Percentiles rank a stretch among this genome's conserved stretches.
These are phyloP conservation scores for Salvia sclarea DNA, from an alignment of 305 asterid species.

Conservation along the genomic window DNA sequence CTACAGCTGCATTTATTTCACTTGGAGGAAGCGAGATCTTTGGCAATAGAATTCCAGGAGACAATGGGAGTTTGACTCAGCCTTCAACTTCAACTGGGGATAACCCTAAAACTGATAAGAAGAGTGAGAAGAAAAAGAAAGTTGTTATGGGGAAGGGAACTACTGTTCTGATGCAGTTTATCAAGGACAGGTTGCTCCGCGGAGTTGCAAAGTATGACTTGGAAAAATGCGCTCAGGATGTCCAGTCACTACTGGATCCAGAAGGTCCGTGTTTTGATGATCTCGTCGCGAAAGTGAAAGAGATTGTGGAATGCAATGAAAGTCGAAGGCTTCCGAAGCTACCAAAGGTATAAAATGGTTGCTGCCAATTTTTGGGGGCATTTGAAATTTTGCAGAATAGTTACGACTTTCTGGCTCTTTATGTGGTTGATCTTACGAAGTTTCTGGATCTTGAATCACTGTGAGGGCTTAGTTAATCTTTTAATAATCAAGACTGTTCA, in stretches of 20 bases:
- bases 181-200: constrained; percentile 57
- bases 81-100: constrained; percentile 39
- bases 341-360: constrained; percentile 74
- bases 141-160: constrained; percentile 76
- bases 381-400: not conserved
- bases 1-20: constrained; percentile 56
- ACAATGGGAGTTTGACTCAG: constrained; percentile 37
- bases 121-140: constrained; percentile 73
- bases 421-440: not conserved
- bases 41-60: constrained; percentile 30
- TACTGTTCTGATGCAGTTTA: constrained; percentile 56
- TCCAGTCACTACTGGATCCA: constrained; percentile 56
- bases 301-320: constrained; percentile 78
- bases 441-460: not conserved
- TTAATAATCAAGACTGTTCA: not conserved
- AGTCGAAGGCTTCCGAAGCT: constrained; percentile 83
- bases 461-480: not conserved
- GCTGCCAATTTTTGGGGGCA: not conserved
- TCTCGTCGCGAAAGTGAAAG: constrained; percentile 65
- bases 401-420: not conserved
- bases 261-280: constrained; percentile 44
- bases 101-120: constrained; percentile 47
- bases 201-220: constrained; percentile 39
- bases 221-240: constrained; percentile 45
- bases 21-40: constrained; percentile 62